Evolutionary conservation across 1,284 basidiomycete species (phyloP), one percentile per base, ranked within the genome.

Genomic region (Cronartium ribicola): DNA sequence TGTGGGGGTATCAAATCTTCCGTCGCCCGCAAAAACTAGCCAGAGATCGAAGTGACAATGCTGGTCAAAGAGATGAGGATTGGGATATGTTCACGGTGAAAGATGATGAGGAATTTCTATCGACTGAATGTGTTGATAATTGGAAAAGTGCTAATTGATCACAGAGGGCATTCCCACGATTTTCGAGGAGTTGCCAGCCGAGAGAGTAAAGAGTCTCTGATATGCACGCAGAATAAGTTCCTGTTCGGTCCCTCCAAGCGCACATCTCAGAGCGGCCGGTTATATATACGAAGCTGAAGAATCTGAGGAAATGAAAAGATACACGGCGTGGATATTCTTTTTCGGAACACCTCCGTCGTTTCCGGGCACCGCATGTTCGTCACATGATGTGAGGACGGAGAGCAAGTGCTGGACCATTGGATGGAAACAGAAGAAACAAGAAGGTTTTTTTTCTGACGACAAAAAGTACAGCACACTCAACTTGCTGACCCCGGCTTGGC

Each of bases 331-430:
- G 29, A 57, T 29, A 57, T 57, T 57, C 51, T 57, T 29, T 57
- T 57, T 29, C 20, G 51, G 44, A 57, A 57, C 51, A 57, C 20
- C 20, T 57, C 51, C 51, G 51, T 57, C 51, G 20, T 20, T 57
- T 57, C 51, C 51, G 51, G 51, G 51, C 20, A 57, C 51, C 51
- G 51, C 51, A 57, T 57, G 51, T 57, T 57, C 29, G 51, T 29
- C 51, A 57, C 51, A 57, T 57, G 51, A 29, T 57, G 29, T 57
- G 20, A 57, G 51, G 51, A 57, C 29, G 20, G 29, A 57, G 20
- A 11, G 29, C 51, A 29, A 57, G 51, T 57, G 51, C 51, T 57
- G 20, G 51, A 29, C 51, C 51, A 20, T 57, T 6, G 29, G 51
- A 57, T 57, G 51, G 29, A 57, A 57, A 20, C 20, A 57, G 51